Percentiles rank a stretch among this genome's conserved stretches.
These are phyloP conservation scores for Dictyostelium firmibasis DNA, from an alignment of 78 protist species.

Conservation along the genomic window DNA sequence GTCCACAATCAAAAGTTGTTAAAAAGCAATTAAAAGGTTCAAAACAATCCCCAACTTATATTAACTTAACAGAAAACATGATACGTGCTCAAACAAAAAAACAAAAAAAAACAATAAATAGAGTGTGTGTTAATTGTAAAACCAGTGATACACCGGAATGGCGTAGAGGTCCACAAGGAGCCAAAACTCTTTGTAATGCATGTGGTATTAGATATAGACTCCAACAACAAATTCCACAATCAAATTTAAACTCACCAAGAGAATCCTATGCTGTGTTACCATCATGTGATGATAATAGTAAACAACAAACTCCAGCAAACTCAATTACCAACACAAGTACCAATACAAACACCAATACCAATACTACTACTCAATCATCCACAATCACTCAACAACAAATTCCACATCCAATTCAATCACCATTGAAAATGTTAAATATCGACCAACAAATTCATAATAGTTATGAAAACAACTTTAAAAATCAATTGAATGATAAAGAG, in stretches of 20 bases:
- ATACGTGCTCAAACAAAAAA: constrained; percentile 64
- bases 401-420: neutral
- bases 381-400: neutral
- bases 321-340: neutral
- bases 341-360: neutral
- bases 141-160: constrained; percentile 81
- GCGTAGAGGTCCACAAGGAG: constrained; percentile 83
- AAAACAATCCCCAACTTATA: constrained; percentile 37
- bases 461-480: neutral
- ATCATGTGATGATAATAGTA: neutral
- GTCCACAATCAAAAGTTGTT: neutral
- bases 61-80: constrained; percentile 54
- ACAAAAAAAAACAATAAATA: constrained; percentile 14
- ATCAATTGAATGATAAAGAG: neutral
- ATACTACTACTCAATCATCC: neutral
- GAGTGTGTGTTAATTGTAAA: constrained; percentile 65
- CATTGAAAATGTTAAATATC: neutral
- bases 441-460: neutral
- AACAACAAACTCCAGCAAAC: neutral
- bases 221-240: neutral
- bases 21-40: neutral
- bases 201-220: constrained; percentile 75
- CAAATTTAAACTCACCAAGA: neutral
- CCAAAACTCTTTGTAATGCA: constrained; percentile 77
- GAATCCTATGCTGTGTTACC: neutral